A percentile compares a stretch with the other conserved stretches of the same genome.
Conservation (phyloP, 129 eudicot genomes). For the Rutidosis leptorrhynchoides region DNA sequence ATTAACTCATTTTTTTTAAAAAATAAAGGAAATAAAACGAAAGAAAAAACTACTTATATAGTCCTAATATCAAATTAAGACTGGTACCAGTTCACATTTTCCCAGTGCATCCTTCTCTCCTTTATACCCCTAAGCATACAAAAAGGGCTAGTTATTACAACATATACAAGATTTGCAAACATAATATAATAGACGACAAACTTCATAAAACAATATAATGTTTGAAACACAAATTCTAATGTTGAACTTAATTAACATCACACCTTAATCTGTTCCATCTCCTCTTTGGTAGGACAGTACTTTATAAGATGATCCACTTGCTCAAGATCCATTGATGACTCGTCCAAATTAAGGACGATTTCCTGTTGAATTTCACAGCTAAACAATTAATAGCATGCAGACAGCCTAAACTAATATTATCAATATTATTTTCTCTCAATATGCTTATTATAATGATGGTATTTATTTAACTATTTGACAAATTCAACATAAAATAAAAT, state of each 20-base stretch:
- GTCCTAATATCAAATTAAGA: background rate
- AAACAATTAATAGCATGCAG: constrained; percentile 9
- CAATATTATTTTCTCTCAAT: background rate
- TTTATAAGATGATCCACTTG: constrained; percentile 93
- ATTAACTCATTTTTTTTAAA: too few relatives aligned
- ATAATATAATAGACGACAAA: background rate
- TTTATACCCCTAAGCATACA: constrained; percentile 57
- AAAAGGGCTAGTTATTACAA: constrained; percentile 26
- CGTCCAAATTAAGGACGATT: constrained; percentile 84
- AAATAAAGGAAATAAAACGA: too few relatives aligned
- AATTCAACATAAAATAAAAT: constrained; percentile 9
- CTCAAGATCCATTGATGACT: constrained; percentile 74
- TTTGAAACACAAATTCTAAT: background rate
- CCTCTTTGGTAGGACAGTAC: constrained; percentile 98
- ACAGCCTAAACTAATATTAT: background rate
- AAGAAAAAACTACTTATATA: background rate
- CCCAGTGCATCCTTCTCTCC: constrained; percentile 73
- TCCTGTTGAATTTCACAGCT: constrained; percentile 42
- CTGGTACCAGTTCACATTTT: constrained; percentile 75
- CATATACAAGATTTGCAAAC: constrained; percentile 8
- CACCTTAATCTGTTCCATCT: constrained; percentile 91
- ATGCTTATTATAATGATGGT: constrained; percentile 1
- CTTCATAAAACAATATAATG: background rate
- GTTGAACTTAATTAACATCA: constrained; percentile 1
- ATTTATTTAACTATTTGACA: constrained; percentile 6